phyloP scores from a whole-genome alignment of 768 basidiomycete genomes.

The Termitomyces eurrhizus region DNA sequence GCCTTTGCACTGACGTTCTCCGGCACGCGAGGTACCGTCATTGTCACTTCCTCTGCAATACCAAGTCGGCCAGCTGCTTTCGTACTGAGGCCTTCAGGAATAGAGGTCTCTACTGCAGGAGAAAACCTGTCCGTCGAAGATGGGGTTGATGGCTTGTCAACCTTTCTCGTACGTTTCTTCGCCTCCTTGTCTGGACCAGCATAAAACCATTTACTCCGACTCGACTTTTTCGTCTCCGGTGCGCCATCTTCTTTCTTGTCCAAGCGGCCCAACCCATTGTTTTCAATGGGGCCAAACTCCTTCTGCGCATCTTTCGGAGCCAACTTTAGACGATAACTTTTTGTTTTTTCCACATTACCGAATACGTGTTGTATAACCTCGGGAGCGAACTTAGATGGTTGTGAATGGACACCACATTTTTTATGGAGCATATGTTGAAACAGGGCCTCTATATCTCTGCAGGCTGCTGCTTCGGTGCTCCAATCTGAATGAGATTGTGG shows the following conservation, averaged over 20 bases:
- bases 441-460: slow-evolving; percentile 48
- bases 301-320: slow-evolving; percentile 35
- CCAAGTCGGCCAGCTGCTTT: slow-evolving; percentile 26
- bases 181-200: slow-evolving; percentile 35
- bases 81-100: slow-evolving; percentile 21
- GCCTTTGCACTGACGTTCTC: slow-evolving; percentile 31
- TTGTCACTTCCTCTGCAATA: slow-evolving; percentile 19
- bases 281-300: neutral
- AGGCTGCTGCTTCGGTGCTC: slow-evolving; percentile 33
- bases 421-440: slow-evolving; percentile 56
- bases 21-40: slow-evolving; percentile 18
- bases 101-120: slow-evolving; percentile 12
- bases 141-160: slow-evolving; percentile 10
- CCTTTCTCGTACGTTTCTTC: slow-evolving; percentile 23
- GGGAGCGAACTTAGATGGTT: slow-evolving; percentile 47
- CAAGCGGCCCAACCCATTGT: neutral
- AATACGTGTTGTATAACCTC: slow-evolving; percentile 46
- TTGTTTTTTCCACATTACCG: slow-evolving; percentile 43
- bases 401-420: slow-evolving; percentile 49
- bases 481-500: slow-evolving; percentile 28
- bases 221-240: slow-evolving; percentile 27
- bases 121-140: slow-evolving; percentile 21
- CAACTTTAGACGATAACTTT: slow-evolving; percentile 51
- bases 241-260: slow-evolving; percentile 19
- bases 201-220: slow-evolving; percentile 28